These are phyloP conservation scores for Anisogramma anomala DNA, from an alignment of 2,329 filamentous ascomycete species.

Conservation along the genomic window DNA sequence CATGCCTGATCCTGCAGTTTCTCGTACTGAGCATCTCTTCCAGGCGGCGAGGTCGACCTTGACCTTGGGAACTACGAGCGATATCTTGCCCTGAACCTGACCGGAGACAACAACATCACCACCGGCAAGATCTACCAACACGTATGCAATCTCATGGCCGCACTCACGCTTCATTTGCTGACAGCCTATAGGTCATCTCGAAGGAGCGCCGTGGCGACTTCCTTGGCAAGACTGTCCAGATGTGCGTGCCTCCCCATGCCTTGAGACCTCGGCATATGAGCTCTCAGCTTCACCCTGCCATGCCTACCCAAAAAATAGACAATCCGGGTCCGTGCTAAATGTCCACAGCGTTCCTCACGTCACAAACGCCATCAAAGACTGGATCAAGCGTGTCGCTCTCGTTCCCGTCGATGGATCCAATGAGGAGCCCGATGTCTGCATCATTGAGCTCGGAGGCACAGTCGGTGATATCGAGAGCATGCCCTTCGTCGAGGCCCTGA, in stretches of 20 bases:
- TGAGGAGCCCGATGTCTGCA: conserved; percentile 80
- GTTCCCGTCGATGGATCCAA: conserved; percentile 79
- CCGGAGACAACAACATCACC: conserved; percentile 87
- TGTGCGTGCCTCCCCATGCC: conserved; percentile 27
- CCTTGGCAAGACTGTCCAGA: conserved; percentile 78
- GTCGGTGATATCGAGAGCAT: conserved; percentile 71
- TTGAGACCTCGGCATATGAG: neutral
- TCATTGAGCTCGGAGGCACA: conserved; percentile 46
- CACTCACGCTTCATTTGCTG: neutral
- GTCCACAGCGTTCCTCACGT: conserved; percentile 61
- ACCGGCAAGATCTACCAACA: conserved; percentile 92
- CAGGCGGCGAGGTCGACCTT: conserved; percentile 31
- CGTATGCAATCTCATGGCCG: conserved; percentile 53
- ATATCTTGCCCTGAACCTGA: conserved; percentile 73
- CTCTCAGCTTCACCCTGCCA: neutral
- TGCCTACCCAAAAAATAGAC: too few relatives aligned
- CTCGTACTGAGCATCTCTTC: conserved; percentile 2
- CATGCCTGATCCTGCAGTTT: neutral
- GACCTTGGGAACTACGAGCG: conserved; percentile 48
- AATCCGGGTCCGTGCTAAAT: conserved; percentile 5
- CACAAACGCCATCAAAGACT: conserved; percentile 83
- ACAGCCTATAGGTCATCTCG: conserved; percentile 28
- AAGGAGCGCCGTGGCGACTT: conserved; percentile 59
- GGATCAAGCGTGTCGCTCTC: conserved; percentile 76
- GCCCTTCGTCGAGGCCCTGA: conserved; percentile 79